Conservation (phyloP, 2,329 filamentous ascomycete genomes). For the Diaporthe sp. region DNA sequence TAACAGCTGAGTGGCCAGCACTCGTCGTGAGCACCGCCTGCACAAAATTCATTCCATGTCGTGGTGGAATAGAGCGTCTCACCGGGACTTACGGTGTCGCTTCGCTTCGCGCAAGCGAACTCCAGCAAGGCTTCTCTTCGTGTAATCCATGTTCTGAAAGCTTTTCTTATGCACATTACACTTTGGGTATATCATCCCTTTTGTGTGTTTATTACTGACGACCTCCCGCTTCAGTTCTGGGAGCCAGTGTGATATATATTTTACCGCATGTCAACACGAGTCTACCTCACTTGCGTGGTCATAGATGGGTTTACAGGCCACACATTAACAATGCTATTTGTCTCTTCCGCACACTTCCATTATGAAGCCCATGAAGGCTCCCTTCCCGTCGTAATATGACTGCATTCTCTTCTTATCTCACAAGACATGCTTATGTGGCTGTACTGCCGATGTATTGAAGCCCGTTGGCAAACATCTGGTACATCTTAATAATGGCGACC, state of each 20-base stretch:
- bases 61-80: not conserved
- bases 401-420: not conserved
- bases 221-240: not conserved
- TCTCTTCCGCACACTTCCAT: not conserved
- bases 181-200: not conserved
- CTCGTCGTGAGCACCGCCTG: not conserved
- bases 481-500: not conserved
- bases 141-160: fast-evolving
- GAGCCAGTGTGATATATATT: not conserved
- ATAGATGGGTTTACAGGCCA: too few species aligned
- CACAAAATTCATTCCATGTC: not conserved
- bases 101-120: not conserved
- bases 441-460: not conserved
- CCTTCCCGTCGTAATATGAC: too few species aligned
- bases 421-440: not conserved
- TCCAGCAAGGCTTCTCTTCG: not conserved
- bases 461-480: not conserved
- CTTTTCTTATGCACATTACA: not conserved
- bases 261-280: not conserved
- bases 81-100: too few species aligned
- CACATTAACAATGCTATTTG: too few species aligned
- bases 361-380: not conserved
- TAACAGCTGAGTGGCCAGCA: too few species aligned
- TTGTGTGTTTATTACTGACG: too few species aligned
- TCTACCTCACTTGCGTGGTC: too few species aligned